Base-by-base conservation (phyloP, 1,284 basidiomycete species). In the Xerocomus amazonicus region DNA sequence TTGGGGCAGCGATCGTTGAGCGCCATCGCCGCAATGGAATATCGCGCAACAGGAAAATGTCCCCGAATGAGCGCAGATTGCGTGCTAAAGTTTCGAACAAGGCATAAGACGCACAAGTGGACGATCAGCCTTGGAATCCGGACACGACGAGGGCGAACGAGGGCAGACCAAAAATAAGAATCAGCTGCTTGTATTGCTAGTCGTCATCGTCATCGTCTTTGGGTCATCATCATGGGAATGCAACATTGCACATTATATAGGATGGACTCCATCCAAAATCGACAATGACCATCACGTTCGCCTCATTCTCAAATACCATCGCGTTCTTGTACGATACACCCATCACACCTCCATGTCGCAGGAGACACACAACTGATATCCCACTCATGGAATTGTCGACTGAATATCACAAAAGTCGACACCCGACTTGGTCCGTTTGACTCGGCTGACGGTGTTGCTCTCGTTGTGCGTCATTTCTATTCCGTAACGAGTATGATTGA, bases 311-410 rank as follows among this genome's bases (percentile, higher is more conserved):
- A 1, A 52, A 54, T n/a, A 60, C 49, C 6, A 4, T 61, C 7
- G 23, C n/a, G 8, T 23, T 64, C 9, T 43, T 67, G 39, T 48
- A 63, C 17, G 54, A 53, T n/a, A 67, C 63, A 4, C 63, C 61
- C 3, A 54, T 67, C 27, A 45, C 39, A 31, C 43, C 54, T 16
- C 43, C 47, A 14, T 35, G 6, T 0, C 17, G 1, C 39, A 48
- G 36, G 34, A 31, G 0, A 34, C 26, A 26, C 10, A 23, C 29
- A 5, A 37, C 19, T 3, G 53, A 56, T 9, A 54, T 63, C 8
- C 47, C 53, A 3, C 57, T 60, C 8, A 36, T 53, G 13, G 47
- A 58, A 10, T 16, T 66, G 29, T 46, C 52, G 9, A 47, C 39
- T 23, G 29, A 43, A 40, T 43, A n/a, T 23, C 31, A 12, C 16